Percentiles rank a stretch among this genome's conserved stretches.
These are phyloP conservation scores for Taiozyma sp. DNA, from an alignment of 1,139 yeast species.

Conservation along the genomic window DNA sequence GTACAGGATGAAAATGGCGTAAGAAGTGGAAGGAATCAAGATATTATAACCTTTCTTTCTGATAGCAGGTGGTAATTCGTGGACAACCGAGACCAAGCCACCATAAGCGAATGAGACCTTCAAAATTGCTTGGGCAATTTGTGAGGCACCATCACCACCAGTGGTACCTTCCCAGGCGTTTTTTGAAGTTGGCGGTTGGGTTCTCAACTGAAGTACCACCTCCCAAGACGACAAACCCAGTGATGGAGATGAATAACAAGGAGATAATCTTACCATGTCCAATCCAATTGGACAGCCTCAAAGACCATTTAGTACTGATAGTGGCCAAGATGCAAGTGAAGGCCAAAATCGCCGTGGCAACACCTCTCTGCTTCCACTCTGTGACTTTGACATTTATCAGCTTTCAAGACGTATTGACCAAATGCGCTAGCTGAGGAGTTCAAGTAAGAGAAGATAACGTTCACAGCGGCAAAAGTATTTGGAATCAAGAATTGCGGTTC, in stretches of 20 bases:
- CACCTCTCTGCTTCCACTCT: conserved; percentile 40
- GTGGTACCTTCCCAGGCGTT: conserved; percentile 40
- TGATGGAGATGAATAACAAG: conserved; percentile 32
- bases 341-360: conserved; percentile 35
- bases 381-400: conserved; percentile 32
- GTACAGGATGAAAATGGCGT: conserved; percentile 33
- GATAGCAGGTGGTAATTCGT: conserved; percentile 25
- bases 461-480: conserved; percentile 38
- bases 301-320: conserved; percentile 31
- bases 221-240: conserved; percentile 37
- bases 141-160: conserved; percentile 32
- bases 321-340: conserved; percentile 29
- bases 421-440: conserved; percentile 42
- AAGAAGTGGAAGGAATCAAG: conserved; percentile 34
- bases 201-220: conserved; percentile 34
- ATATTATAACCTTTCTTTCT: conserved; percentile 22
- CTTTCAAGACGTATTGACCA: conserved; percentile 35
- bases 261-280: conserved; percentile 39
- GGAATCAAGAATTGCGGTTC: conserved; percentile 38
- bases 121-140: conserved; percentile 37
- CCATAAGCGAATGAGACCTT: conserved; percentile 40
- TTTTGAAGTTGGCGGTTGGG: conserved; percentile 31
- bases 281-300: conserved; percentile 33
- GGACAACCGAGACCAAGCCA: conserved; percentile 38
- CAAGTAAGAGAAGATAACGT: conserved; percentile 35